Conservation (phyloP, 352 stramenopile species). For the Thalassiosira exigua region DNA sequence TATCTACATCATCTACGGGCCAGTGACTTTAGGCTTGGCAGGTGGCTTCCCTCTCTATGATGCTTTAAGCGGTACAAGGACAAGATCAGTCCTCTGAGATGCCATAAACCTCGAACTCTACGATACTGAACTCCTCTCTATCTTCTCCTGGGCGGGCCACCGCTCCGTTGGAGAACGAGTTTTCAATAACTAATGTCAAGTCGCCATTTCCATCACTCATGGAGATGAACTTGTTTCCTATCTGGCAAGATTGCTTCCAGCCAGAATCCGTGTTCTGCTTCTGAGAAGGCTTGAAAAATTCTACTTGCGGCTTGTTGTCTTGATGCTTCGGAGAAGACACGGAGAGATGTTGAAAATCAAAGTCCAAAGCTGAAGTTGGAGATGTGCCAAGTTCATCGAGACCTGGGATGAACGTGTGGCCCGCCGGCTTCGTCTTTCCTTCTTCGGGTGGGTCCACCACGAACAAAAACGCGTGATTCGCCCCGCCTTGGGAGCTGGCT, state of each 20-base stretch:
- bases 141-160: not conserved
- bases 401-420: constrained; percentile 25
- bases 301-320: not conserved
- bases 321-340: not conserved
- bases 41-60: constrained; percentile 17
- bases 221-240: constrained; percentile 29
- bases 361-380: constrained; percentile 21
- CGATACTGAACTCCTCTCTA: constrained; percentile 30
- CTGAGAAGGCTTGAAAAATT: constrained; percentile 26
- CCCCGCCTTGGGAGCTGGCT: not conserved
- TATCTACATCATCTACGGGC: constrained; percentile 18
- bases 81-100: constrained; percentile 19
- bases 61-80: no score
- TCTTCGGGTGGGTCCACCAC: constrained; percentile 1
- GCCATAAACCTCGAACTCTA: constrained; percentile 41
- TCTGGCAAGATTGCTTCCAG: constrained; percentile 40
- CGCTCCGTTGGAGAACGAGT: constrained; percentile 32
- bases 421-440: not conserved
- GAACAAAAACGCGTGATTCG: constrained; percentile 27
- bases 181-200: constrained; percentile 25
- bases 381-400: constrained; percentile 30
- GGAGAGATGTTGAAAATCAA: constrained; percentile 9
- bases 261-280: no score
- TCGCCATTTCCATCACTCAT: constrained; percentile 7
- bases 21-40: not conserved